These are phyloP conservation scores for Rhytidiadelphus loreus DNA, from an alignment of 225 moss, liverwort and hornwort species.

Conservation along the genomic window DNA sequence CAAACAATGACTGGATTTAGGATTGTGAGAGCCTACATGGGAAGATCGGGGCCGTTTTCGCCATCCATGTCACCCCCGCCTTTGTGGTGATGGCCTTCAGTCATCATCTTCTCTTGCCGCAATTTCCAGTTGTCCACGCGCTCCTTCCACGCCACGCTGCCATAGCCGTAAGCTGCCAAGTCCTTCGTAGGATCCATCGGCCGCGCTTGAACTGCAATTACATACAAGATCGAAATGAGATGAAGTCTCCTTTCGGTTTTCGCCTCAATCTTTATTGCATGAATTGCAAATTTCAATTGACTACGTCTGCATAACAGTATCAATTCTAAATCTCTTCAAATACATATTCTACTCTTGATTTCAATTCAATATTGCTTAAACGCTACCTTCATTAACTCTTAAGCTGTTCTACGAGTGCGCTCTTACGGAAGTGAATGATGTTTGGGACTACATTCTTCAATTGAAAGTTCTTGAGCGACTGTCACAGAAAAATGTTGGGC, in stretches of 20 bases:
- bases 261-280: too few relatives aligned
- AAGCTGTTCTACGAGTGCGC: background rate
- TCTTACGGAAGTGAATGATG: background rate
- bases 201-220: conserved; percentile 52
- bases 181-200: conserved; percentile 90
- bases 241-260: too few relatives aligned
- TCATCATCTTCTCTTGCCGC: conserved; percentile 93
- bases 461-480: background rate
- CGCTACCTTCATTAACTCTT: too few relatives aligned
- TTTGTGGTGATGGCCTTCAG: conserved; percentile 71
- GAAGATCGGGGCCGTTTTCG: conserved; percentile 70
- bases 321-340: background rate
- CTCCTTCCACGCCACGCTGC: conserved; percentile 93
- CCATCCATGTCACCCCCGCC: conserved; percentile 45
- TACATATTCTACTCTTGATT: background rate
- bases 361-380: background rate
- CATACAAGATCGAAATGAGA: background rate
- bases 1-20: background rate
- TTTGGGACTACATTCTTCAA: background rate
- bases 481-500: background rate
- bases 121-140: conserved; percentile 85
- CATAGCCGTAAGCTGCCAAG: conserved; percentile 82
- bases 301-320: background rate
- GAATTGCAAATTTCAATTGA: background rate
- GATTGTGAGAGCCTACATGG: conserved; percentile 30